A percentile compares a stretch with the other conserved stretches of the same genome.
Evolutionary conservation across 2,329 filamentous ascomycete species (phyloP).

Genomic region (Waltergamsia citrina): DNA sequence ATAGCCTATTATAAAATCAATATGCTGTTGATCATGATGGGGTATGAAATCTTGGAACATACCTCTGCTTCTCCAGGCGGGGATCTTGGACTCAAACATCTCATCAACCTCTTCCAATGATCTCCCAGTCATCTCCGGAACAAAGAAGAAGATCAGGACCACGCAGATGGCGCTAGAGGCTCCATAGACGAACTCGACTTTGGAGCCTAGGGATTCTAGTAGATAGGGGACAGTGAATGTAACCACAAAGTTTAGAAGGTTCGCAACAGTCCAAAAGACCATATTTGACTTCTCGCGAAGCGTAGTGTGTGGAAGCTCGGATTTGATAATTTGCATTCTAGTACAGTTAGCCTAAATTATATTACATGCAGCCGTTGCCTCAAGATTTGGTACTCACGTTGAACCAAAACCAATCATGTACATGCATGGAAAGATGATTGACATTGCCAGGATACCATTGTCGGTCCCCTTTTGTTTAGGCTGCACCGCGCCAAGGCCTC

Average conservation of each 20-base stretch:
- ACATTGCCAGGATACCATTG: constrained; percentile 13
- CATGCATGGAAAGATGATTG: constrained; percentile 11
- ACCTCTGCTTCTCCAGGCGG: constrained; percentile 2
- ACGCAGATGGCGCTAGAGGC: constrained; percentile 6
- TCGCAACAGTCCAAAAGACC: constrained; percentile 5
- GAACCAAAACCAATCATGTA: constrained; percentile 2
- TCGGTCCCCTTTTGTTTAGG: constrained; percentile 6
- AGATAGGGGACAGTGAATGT: constrained; percentile 9
- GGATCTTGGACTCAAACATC: constrained; percentile 9
- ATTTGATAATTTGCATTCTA: constrained; percentile 1
- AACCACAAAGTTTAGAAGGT: constrained; percentile 9
- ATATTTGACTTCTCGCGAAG: constrained; percentile 3
- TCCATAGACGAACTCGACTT: constrained; percentile 9
- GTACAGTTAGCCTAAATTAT: background rate
- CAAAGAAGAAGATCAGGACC: constrained; percentile 8
- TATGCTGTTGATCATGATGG: background rate
- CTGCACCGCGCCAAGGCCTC: constrained; percentile 10
- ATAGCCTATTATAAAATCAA: background rate
- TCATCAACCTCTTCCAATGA: constrained; percentile 14
- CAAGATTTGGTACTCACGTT: background rate
- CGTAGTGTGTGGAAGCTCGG: constrained; percentile 1
- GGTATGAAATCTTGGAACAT: background rate
- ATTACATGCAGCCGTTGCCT: background rate
- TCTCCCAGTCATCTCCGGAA: constrained; percentile 11
- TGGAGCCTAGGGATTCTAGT: constrained; percentile 7